Conservation (phyloP, 331 rosid genomes). For the Arachis monticola region DNA sequence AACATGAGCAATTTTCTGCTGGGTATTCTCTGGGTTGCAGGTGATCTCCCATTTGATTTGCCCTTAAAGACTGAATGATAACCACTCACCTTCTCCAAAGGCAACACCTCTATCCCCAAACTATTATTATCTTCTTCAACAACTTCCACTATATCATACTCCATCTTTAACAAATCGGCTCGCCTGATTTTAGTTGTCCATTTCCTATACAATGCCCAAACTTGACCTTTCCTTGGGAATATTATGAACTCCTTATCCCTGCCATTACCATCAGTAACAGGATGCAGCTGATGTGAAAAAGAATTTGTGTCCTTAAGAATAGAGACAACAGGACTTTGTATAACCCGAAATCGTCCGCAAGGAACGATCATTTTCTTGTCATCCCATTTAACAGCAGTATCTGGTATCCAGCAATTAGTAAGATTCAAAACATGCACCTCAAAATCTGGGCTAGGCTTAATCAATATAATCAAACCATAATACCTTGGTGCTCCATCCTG, state of each 20-base stretch:
- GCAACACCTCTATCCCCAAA: slow-evolving; percentile 46
- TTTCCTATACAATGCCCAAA: slow-evolving; percentile 84
- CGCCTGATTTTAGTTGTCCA: slow-evolving; percentile 63
- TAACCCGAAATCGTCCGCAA: slow-evolving; percentile 65
- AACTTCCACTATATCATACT: slow-evolving; percentile 77
- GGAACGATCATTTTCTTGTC: slow-evolving; percentile 63
- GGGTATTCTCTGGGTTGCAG: slow-evolving; percentile 40
- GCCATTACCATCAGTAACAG: slow-evolving; percentile 36
- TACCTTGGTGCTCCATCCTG: too few species aligned
- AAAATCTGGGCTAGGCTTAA: slow-evolving; percentile 42
- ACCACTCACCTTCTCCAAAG: slow-evolving; percentile 63
- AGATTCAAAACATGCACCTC: slow-evolving; percentile 64
- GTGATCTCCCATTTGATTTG: slow-evolving; percentile 35
- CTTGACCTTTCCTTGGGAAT: slow-evolving; percentile 71
- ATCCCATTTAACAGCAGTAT: slow-evolving; percentile 47
- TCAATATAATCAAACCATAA: too few species aligned
- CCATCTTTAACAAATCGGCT: slow-evolving; percentile 55
- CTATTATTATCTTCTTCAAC: slow-evolving; percentile 39
- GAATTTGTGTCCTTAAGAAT: slow-evolving; percentile 37
- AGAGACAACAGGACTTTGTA: slow-evolving; percentile 19
- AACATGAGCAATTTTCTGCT: slow-evolving; percentile 61
- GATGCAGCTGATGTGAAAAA: slow-evolving; percentile 67
- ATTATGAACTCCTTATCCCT: slow-evolving; percentile 46
- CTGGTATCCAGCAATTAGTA: slow-evolving; percentile 50
- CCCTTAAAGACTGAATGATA: slow-evolving; percentile 68